phyloP scores from a whole-genome alignment of 2,329 filamentous ascomycete species.

The Chaetothyriales sp. region DNA sequence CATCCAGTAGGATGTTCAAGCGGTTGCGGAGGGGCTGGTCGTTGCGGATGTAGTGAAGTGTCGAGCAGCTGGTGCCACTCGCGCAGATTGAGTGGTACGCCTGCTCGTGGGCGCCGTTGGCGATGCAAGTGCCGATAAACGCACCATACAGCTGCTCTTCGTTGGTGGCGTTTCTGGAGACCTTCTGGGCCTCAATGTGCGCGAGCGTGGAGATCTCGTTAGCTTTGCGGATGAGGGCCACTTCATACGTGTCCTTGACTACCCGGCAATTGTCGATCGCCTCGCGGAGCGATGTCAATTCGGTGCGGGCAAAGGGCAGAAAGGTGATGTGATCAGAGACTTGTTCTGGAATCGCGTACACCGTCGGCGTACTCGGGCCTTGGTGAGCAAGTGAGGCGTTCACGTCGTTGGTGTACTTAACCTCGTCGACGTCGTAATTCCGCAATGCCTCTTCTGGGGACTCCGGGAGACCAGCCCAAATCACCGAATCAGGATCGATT shows the following conservation, averaged over 20 bases:
- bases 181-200: conserved; percentile 58
- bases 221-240: conserved; percentile 66
- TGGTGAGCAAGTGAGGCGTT: conserved; percentile 54
- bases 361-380: conserved; percentile 34
- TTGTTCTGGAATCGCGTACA: conserved; percentile 68
- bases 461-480: conserved; percentile 84
- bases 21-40: conserved; percentile 55
- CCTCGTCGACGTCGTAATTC: conserved; percentile 69
- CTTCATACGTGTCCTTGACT: conserved; percentile 73
- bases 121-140: conserved; percentile 60
- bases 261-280: conserved; percentile 72
- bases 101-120: conserved; percentile 59
- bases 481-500: conserved; percentile 70
- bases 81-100: conserved; percentile 85
- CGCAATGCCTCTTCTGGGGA: conserved; percentile 59
- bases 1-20: conserved; percentile 71
- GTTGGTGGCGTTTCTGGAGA: conserved; percentile 50
- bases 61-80: conserved; percentile 66
- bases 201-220: conserved; percentile 66
- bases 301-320: conserved; percentile 52
- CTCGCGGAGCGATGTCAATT: conserved; percentile 46
- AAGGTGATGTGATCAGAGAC: conserved; percentile 61
- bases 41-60: conserved; percentile 77
- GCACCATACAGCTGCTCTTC: conserved; percentile 74
- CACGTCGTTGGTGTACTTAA: conserved; percentile 58